Evolutionary conservation across 176 grass and related monocot genomes (phyloP).

Genomic region (Chrysopogon serrulatus): DNA sequence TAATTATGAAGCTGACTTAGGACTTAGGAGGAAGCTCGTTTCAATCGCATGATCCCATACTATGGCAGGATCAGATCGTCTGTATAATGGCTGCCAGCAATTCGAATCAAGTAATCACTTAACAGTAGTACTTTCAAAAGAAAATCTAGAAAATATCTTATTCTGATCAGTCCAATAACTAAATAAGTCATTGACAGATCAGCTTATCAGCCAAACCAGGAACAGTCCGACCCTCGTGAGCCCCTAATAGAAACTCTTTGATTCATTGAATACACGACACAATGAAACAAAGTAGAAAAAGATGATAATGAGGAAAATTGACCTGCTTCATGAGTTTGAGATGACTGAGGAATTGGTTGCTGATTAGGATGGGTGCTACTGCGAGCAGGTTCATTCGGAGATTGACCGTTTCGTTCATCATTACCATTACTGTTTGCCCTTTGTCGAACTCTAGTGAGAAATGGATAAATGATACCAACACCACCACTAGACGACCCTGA

Average conservation of each 20-base stretch:
- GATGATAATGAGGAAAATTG: background rate
- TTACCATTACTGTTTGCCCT: conserved; percentile 44
- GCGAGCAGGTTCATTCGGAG: conserved; percentile 32
- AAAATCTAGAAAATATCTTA: background rate
- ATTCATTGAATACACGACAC: conserved; percentile 9
- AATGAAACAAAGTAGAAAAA: conserved; percentile 20
- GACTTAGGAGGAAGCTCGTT: background rate
- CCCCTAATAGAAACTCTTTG: background rate
- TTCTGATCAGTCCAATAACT: background rate
- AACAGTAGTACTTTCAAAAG: background rate
- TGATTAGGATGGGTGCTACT: conserved; percentile 49
- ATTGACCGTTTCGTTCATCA: conserved; percentile 36
- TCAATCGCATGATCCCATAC: background rate
- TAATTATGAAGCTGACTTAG: background rate
- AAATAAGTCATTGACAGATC: background rate
- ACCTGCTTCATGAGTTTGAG: conserved; percentile 50
- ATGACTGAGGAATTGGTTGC: conserved; percentile 38
- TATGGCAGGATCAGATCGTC: background rate
- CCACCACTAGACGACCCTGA: conserved; percentile 48
- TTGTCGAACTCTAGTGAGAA: conserved; percentile 68
- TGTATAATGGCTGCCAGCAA: background rate
- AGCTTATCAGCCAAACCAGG: background rate
- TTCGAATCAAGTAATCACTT: background rate
- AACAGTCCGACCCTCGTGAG: background rate
- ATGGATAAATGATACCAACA: conserved; percentile 52